Base-by-base conservation (phyloP, 2,329 filamentous ascomycete genomes). In the Chlorencoelia australis region DNA sequence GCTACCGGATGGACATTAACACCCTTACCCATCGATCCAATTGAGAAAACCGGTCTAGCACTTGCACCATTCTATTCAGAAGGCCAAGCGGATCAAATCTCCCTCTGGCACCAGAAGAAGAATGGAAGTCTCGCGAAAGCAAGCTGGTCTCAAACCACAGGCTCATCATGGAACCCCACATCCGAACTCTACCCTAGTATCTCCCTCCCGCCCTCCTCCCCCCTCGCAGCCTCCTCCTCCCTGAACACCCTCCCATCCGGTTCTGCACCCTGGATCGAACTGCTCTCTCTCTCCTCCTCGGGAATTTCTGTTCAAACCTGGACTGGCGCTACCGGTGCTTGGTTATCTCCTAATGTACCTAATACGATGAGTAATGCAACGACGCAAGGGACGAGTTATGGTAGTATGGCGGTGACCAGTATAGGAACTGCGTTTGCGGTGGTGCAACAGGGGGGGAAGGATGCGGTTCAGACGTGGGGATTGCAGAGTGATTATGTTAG, bases 291-390 rank as follows among this genome's bases (percentile, higher is more conserved):
- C n/a, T n/a, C n/a, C n/a, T n/a, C n/a, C n/a, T n/a, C n/a, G n/a
- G n/a, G n/a, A n/a, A n/a, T n/a, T n/a, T n/a, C n/a, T n/a, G n/a
- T n/a, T n/a, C n/a, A n/a, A n/a, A n/a, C n/a, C n/a, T n/a, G n/a
- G n/a, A n/a, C n/a, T n/a, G n/a, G n/a, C n/a, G n/a, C n/a, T n/a
- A n/a, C n/a, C n/a, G n/a, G n/a, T n/a, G n/a, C n/a, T n/a, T n/a
- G n/a, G n/a, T n/a, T n/a, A n/a, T n/a, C n/a, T n/a, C n/a, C n/a
- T n/a, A n/a, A n/a, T n/a, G n/a, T n/a, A n/a, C n/a, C n/a, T n/a
- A n/a, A n/a, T n/a, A n/a, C n/a, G n/a, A 45, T 47, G 40, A 19
- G 37, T 7, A 47, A 47, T 31, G 39, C 37, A 5, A 41, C 37
- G 4, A 11, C 15, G 7, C 41, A 37, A 28, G 19, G 20, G 3